A percentile compares a stretch with the other conserved stretches of the same genome.
Conservation (phyloP, 2,329 filamentous ascomycete genomes). For the Lachnellula occidentalis region DNA sequence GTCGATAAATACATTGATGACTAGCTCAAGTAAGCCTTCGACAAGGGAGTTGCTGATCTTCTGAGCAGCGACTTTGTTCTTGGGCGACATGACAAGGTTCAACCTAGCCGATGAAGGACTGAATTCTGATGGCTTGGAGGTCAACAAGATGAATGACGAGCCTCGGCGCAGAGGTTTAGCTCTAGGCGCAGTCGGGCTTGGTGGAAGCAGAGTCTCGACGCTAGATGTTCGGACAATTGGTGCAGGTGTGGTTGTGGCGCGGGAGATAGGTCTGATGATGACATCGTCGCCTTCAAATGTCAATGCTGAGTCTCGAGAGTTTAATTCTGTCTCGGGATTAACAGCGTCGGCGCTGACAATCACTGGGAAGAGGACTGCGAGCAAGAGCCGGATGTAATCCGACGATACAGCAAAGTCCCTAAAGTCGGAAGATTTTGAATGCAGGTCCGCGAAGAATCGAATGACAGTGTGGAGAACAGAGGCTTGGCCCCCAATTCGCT, state of each 20-base stretch:
- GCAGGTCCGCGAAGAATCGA: constrained; percentile 72
- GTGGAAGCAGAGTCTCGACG: constrained; percentile 44
- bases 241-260: constrained; percentile 52
- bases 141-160: constrained; percentile 88
- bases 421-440: constrained; percentile 70
- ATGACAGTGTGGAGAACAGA: constrained; percentile 70
- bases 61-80: constrained; percentile 44
- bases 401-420: constrained; percentile 76
- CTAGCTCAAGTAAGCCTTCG: constrained; percentile 70
- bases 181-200: constrained; percentile 36
- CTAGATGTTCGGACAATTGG: constrained; percentile 72
- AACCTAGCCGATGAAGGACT: constrained; percentile 57
- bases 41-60: constrained; percentile 64
- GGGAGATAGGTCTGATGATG: constrained; percentile 55
- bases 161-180: constrained; percentile 68
- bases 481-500: constrained; percentile 51
- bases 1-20: constrained; percentile 76
- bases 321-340: constrained; percentile 78
- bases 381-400: constrained; percentile 73
- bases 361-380: constrained; percentile 78
- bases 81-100: constrained; percentile 56
- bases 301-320: constrained; percentile 72
- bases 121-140: constrained; percentile 57
- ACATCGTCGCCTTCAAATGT: constrained; percentile 84
- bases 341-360: constrained; percentile 82